Percentiles rank a stretch among this genome's conserved stretches.
These are phyloP conservation scores for Talaromyces sp. DNA, from an alignment of 2,329 filamentous ascomycete species.

Conservation along the genomic window DNA sequence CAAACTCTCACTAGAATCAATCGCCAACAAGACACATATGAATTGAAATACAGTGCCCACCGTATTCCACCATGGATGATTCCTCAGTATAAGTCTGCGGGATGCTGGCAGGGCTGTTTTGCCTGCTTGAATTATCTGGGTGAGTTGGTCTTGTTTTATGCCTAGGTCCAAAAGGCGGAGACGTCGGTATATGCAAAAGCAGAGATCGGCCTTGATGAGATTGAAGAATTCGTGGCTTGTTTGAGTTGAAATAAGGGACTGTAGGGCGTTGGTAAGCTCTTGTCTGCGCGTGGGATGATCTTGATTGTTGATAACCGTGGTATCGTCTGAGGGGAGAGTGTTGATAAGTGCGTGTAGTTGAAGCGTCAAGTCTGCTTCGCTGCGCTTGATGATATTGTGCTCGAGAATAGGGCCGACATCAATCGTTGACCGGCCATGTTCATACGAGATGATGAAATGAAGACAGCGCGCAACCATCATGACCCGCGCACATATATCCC, in stretches of 20 bases:
- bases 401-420: constrained; percentile 23
- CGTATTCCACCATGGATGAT: constrained; percentile 45
- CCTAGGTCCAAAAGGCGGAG: constrained; percentile 39
- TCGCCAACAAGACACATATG: constrained; percentile 40
- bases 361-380: constrained; percentile 21
- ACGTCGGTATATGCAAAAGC: constrained; percentile 38
- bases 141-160: constrained; percentile 36
- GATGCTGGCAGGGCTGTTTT: constrained; percentile 35
- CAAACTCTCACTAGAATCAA: constrained; percentile 38
- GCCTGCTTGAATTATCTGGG: constrained; percentile 35
- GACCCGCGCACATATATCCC: constrained; percentile 25
- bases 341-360: constrained; percentile 21
- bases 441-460: constrained; percentile 32
- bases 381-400: constrained; percentile 15
- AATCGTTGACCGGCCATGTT: constrained; percentile 32
- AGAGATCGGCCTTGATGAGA: constrained; percentile 29
- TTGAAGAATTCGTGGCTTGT: constrained; percentile 32
- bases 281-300: constrained; percentile 12
- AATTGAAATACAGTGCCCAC: constrained; percentile 43
- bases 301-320: not conserved
- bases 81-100: constrained; percentile 30
- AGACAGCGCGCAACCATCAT: constrained; percentile 30
- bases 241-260: constrained; percentile 16
- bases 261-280: constrained; percentile 19
- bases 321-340: constrained; percentile 13